Evolutionary conservation across 208 protist genomes (phyloP).

Genomic region (Lotmaria passim): DNA sequence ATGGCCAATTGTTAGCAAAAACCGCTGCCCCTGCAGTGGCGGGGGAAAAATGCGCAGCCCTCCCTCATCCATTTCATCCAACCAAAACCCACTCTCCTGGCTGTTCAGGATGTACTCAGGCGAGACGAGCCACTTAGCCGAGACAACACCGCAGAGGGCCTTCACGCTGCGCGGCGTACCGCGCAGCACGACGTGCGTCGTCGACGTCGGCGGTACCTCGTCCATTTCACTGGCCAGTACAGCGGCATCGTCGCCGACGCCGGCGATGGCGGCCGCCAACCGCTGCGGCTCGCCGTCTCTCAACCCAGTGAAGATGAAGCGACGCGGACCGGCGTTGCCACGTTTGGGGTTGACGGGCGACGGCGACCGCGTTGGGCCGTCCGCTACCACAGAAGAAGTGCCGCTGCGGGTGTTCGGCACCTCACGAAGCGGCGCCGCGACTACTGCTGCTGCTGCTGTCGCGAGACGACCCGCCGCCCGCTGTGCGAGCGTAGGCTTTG

Average conservation of each 20-base stretch:
- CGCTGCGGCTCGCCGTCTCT: constrained; percentile 53
- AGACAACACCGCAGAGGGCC: constrained; percentile 80
- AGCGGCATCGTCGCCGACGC: constrained; percentile 54
- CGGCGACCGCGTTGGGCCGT: constrained; percentile 78
- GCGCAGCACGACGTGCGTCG: constrained; percentile 82
- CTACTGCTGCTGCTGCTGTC: neutral
- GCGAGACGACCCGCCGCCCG: constrained; percentile 36
- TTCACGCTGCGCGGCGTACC: constrained; percentile 84
- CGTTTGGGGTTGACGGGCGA: constrained; percentile 85
- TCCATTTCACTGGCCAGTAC: constrained; percentile 61
- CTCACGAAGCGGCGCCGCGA: neutral
- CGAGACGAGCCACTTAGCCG: constrained; percentile 74
- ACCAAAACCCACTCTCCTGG: constrained; percentile 73
- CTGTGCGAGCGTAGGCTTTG: constrained; percentile 15
- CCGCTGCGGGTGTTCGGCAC: constrained; percentile 51
- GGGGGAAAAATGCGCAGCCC: constrained; percentile 73
- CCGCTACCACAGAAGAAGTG: constrained; percentile 50
- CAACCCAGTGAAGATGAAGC: constrained; percentile 80
- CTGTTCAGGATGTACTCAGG: constrained; percentile 81
- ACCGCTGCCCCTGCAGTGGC: constrained; percentile 73
- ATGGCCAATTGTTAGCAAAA: constrained; percentile 70
- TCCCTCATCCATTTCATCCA: constrained; percentile 79
- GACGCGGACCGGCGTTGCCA: constrained; percentile 51
- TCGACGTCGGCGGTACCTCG: constrained; percentile 55
- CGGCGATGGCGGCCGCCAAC: constrained; percentile 46